These are phyloP conservation scores for Taphrina flavorubra DNA, from an alignment of 1,139 yeast genomes.

Conservation along the genomic window DNA sequence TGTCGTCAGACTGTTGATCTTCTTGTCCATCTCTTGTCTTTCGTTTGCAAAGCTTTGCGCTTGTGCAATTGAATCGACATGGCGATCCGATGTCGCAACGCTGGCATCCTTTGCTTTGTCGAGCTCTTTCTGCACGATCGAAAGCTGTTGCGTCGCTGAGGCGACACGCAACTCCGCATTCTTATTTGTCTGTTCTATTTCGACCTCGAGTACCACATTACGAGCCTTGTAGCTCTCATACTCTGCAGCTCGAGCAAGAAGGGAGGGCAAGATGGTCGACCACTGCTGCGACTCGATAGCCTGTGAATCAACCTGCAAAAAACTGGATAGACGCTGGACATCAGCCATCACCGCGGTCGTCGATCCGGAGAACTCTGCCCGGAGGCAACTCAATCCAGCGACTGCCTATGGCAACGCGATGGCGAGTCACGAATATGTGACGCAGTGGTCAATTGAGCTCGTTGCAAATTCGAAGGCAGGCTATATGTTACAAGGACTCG, in stretches of 20 bases:
- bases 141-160: slow-evolving; percentile 20
- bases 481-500: too few relatives aligned
- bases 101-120: background rate
- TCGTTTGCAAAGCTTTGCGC: slow-evolving; percentile 9
- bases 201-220: slow-evolving; percentile 42
- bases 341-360: slow-evolving; percentile 18
- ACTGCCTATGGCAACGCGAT: background rate
- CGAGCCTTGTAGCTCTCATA: slow-evolving; percentile 41
- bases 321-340: slow-evolving; percentile 33
- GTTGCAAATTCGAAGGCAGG: too few relatives aligned
- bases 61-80: slow-evolving; percentile 11
- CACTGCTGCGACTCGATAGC: slow-evolving; percentile 23
- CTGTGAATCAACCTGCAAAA: slow-evolving; percentile 34
- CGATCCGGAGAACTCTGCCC: background rate
- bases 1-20: slow-evolving; percentile 41
- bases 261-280: slow-evolving; percentile 20
- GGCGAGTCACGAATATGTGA: too few relatives aligned
- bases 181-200: slow-evolving; percentile 43
- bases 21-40: slow-evolving; percentile 1
- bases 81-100: background rate
- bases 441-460: too few relatives aligned
- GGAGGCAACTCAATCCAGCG: background rate
- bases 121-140: slow-evolving; percentile 11
- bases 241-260: slow-evolving; percentile 40
- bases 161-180: slow-evolving; percentile 24